A percentile compares a stretch with the other conserved stretches of the same genome.
phyloP scores from a whole-genome alignment of 768 basidiomycete genomes.

The Phanerochaete sordida region DNA sequence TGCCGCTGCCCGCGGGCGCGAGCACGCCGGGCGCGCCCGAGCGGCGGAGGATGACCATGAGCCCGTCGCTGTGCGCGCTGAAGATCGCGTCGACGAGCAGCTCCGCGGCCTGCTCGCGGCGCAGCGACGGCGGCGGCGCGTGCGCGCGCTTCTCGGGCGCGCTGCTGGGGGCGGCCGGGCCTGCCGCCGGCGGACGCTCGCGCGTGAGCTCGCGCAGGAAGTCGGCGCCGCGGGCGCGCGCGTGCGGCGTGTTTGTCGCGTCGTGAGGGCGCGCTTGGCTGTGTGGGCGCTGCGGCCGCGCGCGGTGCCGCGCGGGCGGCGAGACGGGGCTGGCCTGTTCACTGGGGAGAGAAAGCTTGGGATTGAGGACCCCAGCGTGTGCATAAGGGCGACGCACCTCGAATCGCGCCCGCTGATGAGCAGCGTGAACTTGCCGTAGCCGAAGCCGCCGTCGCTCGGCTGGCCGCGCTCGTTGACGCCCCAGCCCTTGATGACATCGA shows the following conservation, averaged over 20 bases:
- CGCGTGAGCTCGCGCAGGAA: conserved; percentile 9
- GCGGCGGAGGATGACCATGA: conserved; percentile 71
- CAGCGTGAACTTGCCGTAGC: conserved; percentile 69
- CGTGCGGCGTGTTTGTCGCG: not conserved
- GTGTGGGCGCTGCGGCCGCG: conserved; percentile 27
- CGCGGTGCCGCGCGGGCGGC: conserved; percentile 23
- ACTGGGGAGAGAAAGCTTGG: not conserved
- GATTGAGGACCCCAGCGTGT: not conserved
- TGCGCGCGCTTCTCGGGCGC: not conserved
- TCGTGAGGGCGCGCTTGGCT: not conserved
- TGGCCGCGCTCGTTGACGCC: conserved; percentile 82
- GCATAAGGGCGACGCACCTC: conserved; percentile 34
- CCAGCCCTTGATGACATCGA: conserved; percentile 77
- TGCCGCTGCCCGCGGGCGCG: too few relatives aligned
- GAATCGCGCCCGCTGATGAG: conserved; percentile 60
- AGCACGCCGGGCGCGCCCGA: not conserved
- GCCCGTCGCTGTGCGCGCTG: conserved; percentile 80
- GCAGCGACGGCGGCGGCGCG: conserved; percentile 2
- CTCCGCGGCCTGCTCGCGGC: conserved; percentile 31
- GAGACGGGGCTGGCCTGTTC: not conserved
- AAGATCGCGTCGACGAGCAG: conserved; percentile 77
- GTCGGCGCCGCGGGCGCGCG: not conserved
- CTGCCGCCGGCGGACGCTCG: conserved; percentile 3
- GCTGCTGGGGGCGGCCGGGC: not conserved
- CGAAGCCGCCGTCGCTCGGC: conserved; percentile 82